These are phyloP conservation scores for Fusarium fracticaudum DNA, from an alignment of 2,329 filamentous ascomycete genomes.

Conservation along the genomic window DNA sequence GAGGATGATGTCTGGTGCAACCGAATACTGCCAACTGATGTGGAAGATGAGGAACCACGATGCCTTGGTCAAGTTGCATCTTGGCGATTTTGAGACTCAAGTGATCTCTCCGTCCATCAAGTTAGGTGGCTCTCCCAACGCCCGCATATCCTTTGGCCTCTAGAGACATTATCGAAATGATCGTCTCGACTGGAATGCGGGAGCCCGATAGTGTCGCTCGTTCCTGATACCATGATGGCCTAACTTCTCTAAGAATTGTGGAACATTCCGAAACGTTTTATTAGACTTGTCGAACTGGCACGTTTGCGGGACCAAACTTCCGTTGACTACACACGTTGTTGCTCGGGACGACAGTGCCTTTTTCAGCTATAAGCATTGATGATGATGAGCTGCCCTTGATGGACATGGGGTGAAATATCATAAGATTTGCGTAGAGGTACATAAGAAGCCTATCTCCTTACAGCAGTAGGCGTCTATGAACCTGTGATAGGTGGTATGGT, in stretches of 20 bases:
- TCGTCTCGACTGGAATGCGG: conserved; percentile 10
- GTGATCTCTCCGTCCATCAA: neutral
- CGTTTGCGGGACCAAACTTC: conserved; percentile 58
- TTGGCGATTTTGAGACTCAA: neutral
- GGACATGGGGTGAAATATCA: neutral
- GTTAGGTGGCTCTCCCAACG: neutral
- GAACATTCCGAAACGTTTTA: neutral
- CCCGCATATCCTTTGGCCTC: neutral
- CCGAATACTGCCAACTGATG: neutral
- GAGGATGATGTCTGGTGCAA: neutral
- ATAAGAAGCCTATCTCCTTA: neutral
- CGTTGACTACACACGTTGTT: neutral
- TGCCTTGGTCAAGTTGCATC: neutral
- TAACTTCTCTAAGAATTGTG: neutral
- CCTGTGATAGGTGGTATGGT: neutral
- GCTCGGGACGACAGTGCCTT: neutral
- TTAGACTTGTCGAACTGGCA: neutral
- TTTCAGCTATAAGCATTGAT: neutral
- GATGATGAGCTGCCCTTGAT: neutral
- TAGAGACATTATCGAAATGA: neutral
- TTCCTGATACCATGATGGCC: neutral
- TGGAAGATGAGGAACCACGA: neutral
- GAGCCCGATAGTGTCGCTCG: neutral
- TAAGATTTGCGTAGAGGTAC: neutral
- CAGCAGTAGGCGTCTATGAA: neutral